Percentiles rank a stretch among this genome's conserved stretches.
Conservation (phyloP, 768 basidiomycete genomes). For the Phylloporus arenicola region DNA sequence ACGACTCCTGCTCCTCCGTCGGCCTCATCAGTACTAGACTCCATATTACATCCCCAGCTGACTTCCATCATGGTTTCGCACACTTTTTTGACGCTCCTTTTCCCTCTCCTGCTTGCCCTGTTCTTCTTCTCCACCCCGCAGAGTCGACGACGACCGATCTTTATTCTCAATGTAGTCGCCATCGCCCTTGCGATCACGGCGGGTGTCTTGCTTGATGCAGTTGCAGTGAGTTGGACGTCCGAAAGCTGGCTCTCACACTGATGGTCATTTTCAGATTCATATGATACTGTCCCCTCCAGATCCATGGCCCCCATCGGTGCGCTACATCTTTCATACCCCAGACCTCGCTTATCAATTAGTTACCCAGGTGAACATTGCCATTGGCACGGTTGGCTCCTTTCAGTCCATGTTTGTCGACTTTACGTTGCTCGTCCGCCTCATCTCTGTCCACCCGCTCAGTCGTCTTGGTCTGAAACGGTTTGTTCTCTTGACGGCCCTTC, state of each 20-base stretch:
- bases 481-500: constrained; percentile 16
- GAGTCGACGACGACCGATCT: constrained; percentile 24
- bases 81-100: constrained; percentile 27
- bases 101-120: constrained; percentile 27
- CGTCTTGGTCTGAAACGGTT: constrained; percentile 16
- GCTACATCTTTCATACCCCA: not conserved
- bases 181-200: constrained; percentile 19
- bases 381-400: constrained; percentile 27
- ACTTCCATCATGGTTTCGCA: constrained; percentile 27
- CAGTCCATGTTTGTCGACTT: constrained; percentile 28
- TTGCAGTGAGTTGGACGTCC: constrained; percentile 12
- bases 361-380: constrained; percentile 21
- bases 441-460: constrained; percentile 21
- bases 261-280: constrained; percentile 19
- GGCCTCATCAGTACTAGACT: not conserved
- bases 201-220: constrained; percentile 18
- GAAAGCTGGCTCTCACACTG: not conserved
- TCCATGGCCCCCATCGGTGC: constrained; percentile 19
- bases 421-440: constrained; percentile 26
- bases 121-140: constrained; percentile 27
- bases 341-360: not conserved
- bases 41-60: constrained; percentile 18
- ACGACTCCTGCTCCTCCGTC: constrained; percentile 3
- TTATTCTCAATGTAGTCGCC: constrained; percentile 24
- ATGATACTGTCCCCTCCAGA: constrained; percentile 20